These are phyloP conservation scores for Acrasis kona DNA, from an alignment of 78 protist species.

Conservation along the genomic window DNA sequence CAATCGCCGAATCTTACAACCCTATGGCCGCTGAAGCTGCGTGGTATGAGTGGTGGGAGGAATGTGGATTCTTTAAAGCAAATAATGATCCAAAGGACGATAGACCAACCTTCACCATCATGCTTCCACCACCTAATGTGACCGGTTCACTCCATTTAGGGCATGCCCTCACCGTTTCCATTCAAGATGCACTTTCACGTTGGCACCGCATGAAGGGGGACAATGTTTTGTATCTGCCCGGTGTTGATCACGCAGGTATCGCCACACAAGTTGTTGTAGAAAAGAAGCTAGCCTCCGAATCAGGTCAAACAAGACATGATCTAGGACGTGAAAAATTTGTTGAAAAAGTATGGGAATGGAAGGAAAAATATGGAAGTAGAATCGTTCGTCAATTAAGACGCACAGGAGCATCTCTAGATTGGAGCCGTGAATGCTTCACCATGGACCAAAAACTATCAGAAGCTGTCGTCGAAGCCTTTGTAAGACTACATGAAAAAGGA, in stretches of 20 bases:
- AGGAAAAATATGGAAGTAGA: constrained; percentile 57
- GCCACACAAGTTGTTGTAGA: constrained; percentile 95
- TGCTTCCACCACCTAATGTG: constrained; percentile 99
- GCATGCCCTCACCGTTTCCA: constrained; percentile 91
- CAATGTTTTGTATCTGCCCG: constrained; percentile 87
- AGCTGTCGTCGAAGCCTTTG: constrained; percentile 88
- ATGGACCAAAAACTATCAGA: constrained; percentile 62
- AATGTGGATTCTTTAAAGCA: constrained; percentile 69
- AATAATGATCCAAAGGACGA: constrained; percentile 8
- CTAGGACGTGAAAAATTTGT: constrained; percentile 90
- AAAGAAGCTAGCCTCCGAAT: constrained; percentile 53
- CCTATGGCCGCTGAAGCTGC: constrained; percentile 80
- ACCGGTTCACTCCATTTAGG: constrained; percentile 98
- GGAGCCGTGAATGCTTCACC: constrained; percentile 95
- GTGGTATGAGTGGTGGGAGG: constrained; percentile 95
- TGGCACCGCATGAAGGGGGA: constrained; percentile 91
- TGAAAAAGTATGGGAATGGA: constrained; percentile 90
- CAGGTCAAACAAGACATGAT: constrained; percentile 56
- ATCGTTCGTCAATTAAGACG: constrained; percentile 80
- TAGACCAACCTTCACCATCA: constrained; percentile 61
- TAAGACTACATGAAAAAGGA: constrained; percentile 62
- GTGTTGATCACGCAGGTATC: constrained; percentile 98
- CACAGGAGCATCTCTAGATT: constrained; percentile 93
- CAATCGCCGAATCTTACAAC: constrained; percentile 33
- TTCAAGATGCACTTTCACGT: constrained; percentile 76